Percentiles rank a stretch among this genome's conserved stretches.
Evolutionary conservation across 2,329 filamentous ascomycete genomes (phyloP).

Genomic region (Xylaria sp.): DNA sequence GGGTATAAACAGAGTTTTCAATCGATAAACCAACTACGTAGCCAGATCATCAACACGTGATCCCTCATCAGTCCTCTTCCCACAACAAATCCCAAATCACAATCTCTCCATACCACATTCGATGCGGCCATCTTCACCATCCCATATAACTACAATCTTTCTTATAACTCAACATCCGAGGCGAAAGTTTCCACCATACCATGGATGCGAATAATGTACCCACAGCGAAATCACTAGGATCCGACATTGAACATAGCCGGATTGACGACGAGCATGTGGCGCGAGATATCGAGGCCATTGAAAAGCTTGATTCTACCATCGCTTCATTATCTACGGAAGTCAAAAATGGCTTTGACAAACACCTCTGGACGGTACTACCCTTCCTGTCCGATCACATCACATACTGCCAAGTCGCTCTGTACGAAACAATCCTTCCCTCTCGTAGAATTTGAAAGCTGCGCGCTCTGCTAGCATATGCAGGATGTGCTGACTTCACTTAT

Average conservation of each 20-base stretch:
- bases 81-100: background rate
- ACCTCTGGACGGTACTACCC: background rate
- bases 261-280: background rate
- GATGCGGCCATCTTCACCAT: background rate
- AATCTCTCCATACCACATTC: background rate
- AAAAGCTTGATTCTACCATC: background rate
- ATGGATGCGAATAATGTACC: background rate
- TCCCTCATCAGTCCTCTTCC: background rate
- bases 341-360: background rate
- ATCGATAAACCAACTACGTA: too few relatives aligned
- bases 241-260: too few relatives aligned
- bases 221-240: background rate
- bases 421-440: background rate
- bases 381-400: background rate
- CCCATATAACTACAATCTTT: background rate
- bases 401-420: slow-evolving; percentile 2
- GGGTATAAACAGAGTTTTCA: too few relatives aligned
- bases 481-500: background rate
- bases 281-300: background rate
- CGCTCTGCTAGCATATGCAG: background rate
- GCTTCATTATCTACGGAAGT: background rate
- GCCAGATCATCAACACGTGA: too few relatives aligned
- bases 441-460: background rate
- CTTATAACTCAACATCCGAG: background rate
- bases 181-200: background rate